Conservation (phyloP, 1,284 basidiomycete species). For the Bothia castanella region DNA sequence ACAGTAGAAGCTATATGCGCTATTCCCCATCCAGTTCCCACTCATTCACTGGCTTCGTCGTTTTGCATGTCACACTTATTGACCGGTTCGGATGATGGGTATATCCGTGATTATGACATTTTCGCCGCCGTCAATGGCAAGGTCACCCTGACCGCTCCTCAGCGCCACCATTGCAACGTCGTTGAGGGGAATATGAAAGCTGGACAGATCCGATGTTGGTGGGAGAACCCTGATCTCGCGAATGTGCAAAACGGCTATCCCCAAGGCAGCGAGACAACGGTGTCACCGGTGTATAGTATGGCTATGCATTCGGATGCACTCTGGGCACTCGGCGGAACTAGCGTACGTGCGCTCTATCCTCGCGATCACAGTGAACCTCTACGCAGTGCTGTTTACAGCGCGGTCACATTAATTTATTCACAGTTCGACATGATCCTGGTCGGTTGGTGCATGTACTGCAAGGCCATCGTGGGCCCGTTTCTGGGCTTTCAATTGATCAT, state of each 20-base stretch:
- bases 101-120: slow-evolving; percentile 90
- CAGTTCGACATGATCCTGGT: slow-evolving; percentile 90
- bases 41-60: slow-evolving; percentile 81
- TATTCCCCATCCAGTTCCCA: slow-evolving; percentile 84
- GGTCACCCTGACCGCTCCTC: slow-evolving; percentile 84
- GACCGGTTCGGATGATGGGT: slow-evolving; percentile 91
- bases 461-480: slow-evolving; percentile 79
- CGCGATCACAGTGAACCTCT: slow-evolving; percentile 13
- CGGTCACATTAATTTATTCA: slow-evolving; percentile 88
- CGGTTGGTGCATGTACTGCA: slow-evolving; percentile 70
- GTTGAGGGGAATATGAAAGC: slow-evolving; percentile 92
- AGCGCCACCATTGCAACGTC: slow-evolving; percentile 83
- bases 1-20: slow-evolving; percentile 93
- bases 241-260: slow-evolving; percentile 31
- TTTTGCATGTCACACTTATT: slow-evolving; percentile 87
- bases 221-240: slow-evolving; percentile 64
- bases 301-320: slow-evolving; percentile 87
- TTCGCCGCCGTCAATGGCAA: slow-evolving; percentile 87
- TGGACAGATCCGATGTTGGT: slow-evolving; percentile 86
- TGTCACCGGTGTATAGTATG: slow-evolving; percentile 82
- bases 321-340: slow-evolving; percentile 83
- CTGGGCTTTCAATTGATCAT: slow-evolving; percentile 76
- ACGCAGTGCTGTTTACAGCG: slow-evolving; percentile 43
- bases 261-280: slow-evolving; percentile 43
- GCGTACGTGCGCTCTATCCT: slow-evolving; percentile 48